Base-by-base conservation (phyloP, 1,139 yeast species). In the Geotrichum carabidarum region DNA sequence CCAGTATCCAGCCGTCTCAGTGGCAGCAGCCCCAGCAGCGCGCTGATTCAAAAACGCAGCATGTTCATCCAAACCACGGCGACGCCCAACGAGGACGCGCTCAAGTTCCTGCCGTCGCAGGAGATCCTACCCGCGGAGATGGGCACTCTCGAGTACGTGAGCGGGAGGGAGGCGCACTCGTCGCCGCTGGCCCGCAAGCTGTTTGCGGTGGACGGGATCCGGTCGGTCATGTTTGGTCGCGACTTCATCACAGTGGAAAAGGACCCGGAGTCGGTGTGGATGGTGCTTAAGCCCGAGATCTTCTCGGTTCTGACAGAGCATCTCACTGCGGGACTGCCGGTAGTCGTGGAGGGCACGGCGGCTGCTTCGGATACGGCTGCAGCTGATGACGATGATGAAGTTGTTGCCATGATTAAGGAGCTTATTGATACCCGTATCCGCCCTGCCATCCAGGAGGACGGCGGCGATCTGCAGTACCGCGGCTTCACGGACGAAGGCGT, bases 41-140 rank as follows among this genome's bases (percentile, higher is more conserved):
- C 40, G 15, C 6, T 17, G n/a, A 8, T 11, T 11, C 54, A 46
- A 50, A 27, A 42, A 22, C 59, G 67, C 36, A 53, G 59, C 22
- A 60, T 73, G 61, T 74, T 71, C 60, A 78, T 81, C 38, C 83
- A 83, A 62, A 82, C 89, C 0, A 74, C 82, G 12, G 72, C 86
- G 2, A 93, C 99, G 0, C 99, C 99, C 3, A 93, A 93, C 65
- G 91, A 83, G 43, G 87, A 93, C 69, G 98, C 99, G 0, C 74
- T 93, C 58, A 93, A 93, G 72, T 93, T 90, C 58, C 72, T 88
- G 22, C 97, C 99, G 1, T 77, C 86, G 7, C 82, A 80, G 50
- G 75, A 78, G 53, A 78, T 81, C 14, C 71, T 81, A 4, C 83
- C 82, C 22, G 73, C 72, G 12, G 73, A 73, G 14, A 61, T 64